Percentiles rank a stretch among this genome's conserved stretches.
Evolutionary conservation across 2,329 filamentous ascomycete genomes (phyloP).

Genomic region (Torrubiella hemipterigena): DNA sequence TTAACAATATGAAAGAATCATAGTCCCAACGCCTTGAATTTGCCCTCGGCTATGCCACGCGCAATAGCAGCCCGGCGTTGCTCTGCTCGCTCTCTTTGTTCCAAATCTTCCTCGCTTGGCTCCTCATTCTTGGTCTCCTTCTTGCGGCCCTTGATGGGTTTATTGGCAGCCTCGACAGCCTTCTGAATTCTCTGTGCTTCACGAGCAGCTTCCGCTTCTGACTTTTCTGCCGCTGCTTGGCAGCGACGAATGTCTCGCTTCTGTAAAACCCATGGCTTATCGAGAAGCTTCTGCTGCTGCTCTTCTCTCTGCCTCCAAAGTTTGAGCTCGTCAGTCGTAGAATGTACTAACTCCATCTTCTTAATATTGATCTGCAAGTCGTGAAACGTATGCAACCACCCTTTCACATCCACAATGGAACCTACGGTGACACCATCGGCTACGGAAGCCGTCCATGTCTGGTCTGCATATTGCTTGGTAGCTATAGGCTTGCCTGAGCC

Average conservation of each 20-base stretch:
- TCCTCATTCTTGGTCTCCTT: no score
- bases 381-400: conserved; percentile 33
- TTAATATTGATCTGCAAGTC: conserved; percentile 40
- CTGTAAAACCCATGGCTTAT: conserved; percentile 41
- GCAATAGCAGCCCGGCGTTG: no score
- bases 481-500: neutral
- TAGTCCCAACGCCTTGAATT: no score
- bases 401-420: conserved; percentile 44
- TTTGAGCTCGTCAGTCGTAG: conserved; percentile 43
- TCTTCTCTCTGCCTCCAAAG: conserved; percentile 44
- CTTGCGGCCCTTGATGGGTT: no score
- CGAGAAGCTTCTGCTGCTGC: conserved; percentile 39
- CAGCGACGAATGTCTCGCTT: conserved; percentile 36
- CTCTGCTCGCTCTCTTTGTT: no score
- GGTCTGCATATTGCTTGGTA: conserved; percentile 12
- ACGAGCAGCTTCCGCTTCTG: conserved; percentile 13
- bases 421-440: conserved; percentile 47
- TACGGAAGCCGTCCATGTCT: no score
- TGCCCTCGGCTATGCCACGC: no score
- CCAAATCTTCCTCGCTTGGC: no score
- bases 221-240: conserved; percentile 31
- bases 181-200: conserved; percentile 14
- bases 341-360: conserved; percentile 32
- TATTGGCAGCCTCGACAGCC: no score
- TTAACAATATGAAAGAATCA: neutral